Conservation (phyloP, 345 rosid species). For the Lepidium sativum region DNA sequence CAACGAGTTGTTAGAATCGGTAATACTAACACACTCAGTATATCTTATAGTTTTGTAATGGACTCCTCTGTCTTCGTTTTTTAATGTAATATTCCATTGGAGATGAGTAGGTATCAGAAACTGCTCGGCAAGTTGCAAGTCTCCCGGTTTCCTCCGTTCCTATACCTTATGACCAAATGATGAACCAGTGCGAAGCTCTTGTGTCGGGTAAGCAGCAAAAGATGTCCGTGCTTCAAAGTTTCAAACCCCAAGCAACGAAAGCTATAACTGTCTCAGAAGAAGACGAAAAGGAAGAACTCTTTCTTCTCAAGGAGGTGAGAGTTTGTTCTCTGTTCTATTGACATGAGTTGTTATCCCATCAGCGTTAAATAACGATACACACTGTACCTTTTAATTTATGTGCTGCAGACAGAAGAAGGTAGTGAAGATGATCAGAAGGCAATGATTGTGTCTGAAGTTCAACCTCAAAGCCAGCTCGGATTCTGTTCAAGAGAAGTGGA, state of each 20-base stretch:
- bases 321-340: neutral
- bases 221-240: slow-evolving; percentile 87
- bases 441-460: slow-evolving; percentile 20
- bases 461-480: slow-evolving; percentile 29
- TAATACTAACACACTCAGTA: slow-evolving; percentile 26
- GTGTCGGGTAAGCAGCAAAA: slow-evolving; percentile 78
- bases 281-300: slow-evolving; percentile 27
- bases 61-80: neutral
- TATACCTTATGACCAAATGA: slow-evolving; percentile 84
- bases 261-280: slow-evolving; percentile 34
- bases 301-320: slow-evolving; percentile 37
- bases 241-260: slow-evolving; percentile 53
- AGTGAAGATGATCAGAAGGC: slow-evolving; percentile 29
- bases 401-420: slow-evolving; percentile 36
- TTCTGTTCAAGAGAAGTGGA: slow-evolving; percentile 34
- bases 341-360: neutral
- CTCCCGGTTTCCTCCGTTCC: slow-evolving; percentile 53
- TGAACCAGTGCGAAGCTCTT: slow-evolving; percentile 88
- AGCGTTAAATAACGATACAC: neutral
- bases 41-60: neutral
- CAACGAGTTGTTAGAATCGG: slow-evolving; percentile 77
- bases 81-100: neutral
- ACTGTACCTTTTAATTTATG: neutral
- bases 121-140: slow-evolving; percentile 84
- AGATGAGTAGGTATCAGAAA: slow-evolving; percentile 62